phyloP scores from a whole-genome alignment of 2,329 filamentous ascomycete species.

The Verticillium klebahnii region DNA sequence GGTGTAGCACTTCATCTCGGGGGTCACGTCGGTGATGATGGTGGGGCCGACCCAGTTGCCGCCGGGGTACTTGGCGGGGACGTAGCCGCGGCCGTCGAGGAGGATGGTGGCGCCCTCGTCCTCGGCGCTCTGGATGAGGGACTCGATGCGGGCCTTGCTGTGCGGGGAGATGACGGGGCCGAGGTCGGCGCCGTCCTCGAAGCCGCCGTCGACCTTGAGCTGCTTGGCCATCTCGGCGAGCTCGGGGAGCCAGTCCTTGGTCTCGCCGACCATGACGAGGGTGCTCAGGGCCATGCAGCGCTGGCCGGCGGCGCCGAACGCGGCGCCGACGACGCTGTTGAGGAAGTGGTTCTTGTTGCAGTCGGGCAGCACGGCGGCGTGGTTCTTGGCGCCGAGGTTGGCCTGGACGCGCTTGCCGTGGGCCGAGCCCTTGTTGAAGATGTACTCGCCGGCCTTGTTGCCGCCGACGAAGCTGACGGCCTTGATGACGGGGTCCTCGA shows the following conservation, averaged over 20 bases:
- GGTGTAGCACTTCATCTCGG: conserved; percentile 77
- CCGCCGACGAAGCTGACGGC: conserved; percentile 81
- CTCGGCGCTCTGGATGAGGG: conserved; percentile 70
- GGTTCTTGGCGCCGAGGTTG: conserved; percentile 86
- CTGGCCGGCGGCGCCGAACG: conserved; percentile 81
- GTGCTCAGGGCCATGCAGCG: conserved; percentile 84
- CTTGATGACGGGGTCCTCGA: conserved; percentile 81
- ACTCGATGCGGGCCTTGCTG: conserved; percentile 74
- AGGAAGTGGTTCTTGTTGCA: conserved; percentile 88
- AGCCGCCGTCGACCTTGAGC: conserved; percentile 73
- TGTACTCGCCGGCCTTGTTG: conserved; percentile 87
- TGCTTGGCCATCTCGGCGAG: conserved; percentile 70
- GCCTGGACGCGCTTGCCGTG: conserved; percentile 87
- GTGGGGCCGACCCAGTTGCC: conserved; percentile 84
- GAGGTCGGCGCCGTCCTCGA: conserved; percentile 74
- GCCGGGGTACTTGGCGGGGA: conserved; percentile 73
- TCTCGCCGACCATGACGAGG: conserved; percentile 78
- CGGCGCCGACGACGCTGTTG: conserved; percentile 78
- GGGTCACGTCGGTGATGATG: conserved; percentile 75
- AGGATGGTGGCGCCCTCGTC: conserved; percentile 76
- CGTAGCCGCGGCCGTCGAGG: conserved; percentile 73
- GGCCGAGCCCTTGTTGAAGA: conserved; percentile 71
- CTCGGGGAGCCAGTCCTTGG: conserved; percentile 76
- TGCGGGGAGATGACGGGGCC: conserved; percentile 79
- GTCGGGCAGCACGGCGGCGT: conserved; percentile 78